These are phyloP conservation scores for Claviceps maximensis DNA, from an alignment of 2,329 filamentous ascomycete genomes.

Conservation along the genomic window DNA sequence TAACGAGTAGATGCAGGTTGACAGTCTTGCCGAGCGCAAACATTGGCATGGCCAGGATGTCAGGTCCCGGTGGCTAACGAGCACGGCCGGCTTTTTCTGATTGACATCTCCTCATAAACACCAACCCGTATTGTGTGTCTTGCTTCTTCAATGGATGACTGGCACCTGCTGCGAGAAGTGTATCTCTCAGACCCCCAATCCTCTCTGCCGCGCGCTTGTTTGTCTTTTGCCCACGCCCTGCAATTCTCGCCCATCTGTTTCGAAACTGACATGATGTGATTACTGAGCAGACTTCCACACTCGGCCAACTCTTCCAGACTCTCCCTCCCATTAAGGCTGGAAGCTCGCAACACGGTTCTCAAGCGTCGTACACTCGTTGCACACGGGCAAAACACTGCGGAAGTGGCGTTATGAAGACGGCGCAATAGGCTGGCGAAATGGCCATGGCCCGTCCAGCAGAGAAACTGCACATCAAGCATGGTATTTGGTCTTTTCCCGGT, in stretches of 20 bases:
- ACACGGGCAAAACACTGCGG: neutral
- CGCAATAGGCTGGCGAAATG: neutral
- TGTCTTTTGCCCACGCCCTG: neutral
- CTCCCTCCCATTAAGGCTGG: neutral
- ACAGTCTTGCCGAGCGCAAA: neutral
- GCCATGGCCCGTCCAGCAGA: neutral
- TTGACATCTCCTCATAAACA: neutral
- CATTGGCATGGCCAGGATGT: neutral
- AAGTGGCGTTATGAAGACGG: neutral
- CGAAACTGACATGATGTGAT: neutral
- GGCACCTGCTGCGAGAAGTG: neutral
- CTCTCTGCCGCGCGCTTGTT: neutral
- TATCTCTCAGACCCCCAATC: neutral
- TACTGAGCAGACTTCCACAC: neutral
- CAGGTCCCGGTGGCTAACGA: neutral
- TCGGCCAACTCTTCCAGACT: neutral
- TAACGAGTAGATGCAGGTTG: neutral
- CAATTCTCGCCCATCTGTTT: neutral
- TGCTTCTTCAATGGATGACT: neutral
- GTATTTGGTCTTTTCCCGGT: neutral
- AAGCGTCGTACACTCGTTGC: neutral
- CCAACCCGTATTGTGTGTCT: neutral
- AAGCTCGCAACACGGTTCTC: neutral
- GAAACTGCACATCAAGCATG: neutral
- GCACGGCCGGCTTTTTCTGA: neutral